Evolutionary conservation across 2,329 filamentous ascomycete genomes (phyloP).

Genomic region (Blastomyces parvus): DNA sequence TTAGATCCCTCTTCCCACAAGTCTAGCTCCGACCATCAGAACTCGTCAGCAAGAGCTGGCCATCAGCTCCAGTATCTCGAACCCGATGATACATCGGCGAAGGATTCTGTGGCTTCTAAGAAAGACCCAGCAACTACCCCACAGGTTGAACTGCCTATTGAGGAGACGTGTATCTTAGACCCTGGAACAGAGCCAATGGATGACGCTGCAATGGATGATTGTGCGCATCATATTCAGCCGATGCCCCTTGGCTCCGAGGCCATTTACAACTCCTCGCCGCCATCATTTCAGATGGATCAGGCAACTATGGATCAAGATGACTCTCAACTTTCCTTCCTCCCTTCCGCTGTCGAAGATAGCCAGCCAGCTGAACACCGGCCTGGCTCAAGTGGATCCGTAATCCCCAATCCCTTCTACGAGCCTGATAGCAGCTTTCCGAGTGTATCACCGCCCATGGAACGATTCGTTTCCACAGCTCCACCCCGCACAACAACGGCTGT

Average conservation of each 20-base stretch:
- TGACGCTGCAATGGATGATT: not conserved
- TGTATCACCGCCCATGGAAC: constrained; percentile 9
- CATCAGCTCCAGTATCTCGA: not conserved
- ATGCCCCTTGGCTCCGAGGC: not conserved
- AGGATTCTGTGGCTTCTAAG: not conserved
- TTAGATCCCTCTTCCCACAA: not conserved
- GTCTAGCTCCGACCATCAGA: not conserved
- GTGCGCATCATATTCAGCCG: not conserved
- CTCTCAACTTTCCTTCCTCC: constrained; percentile 6
- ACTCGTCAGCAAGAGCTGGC: not conserved
- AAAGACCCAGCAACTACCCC: not conserved
- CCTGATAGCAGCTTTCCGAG: constrained; percentile 17
- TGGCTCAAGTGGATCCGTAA: constrained; percentile 13
- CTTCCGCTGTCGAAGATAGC: constrained; percentile 8
- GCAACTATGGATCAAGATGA: not conserved
- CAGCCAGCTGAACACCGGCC: constrained; percentile 9
- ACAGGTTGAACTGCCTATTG: not conserved
- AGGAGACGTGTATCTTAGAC: not conserved
- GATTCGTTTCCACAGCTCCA: constrained; percentile 15
- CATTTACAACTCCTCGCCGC: not conserved
- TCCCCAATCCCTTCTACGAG: constrained; percentile 28
- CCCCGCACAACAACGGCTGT: constrained; percentile 10
- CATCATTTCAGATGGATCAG: not conserved
- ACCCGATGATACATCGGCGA: not conserved
- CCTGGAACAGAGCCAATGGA: not conserved